phyloP scores from a whole-genome alignment of 140 eudicot species.

The Ambrosia hybrid region DNA sequence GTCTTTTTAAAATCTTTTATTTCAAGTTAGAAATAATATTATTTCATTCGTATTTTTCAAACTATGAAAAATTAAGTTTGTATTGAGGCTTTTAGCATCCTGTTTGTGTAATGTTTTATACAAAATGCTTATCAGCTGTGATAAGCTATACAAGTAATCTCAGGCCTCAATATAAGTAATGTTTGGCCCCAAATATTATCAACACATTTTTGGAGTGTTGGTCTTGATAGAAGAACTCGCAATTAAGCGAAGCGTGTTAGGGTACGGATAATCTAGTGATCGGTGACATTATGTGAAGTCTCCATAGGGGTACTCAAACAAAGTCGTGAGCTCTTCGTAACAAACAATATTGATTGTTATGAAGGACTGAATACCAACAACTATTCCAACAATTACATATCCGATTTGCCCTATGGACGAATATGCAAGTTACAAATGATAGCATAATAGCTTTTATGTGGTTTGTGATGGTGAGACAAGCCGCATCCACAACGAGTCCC shows the following conservation, averaged over 20 bases:
- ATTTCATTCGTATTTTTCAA: background rate
- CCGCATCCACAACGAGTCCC: background rate
- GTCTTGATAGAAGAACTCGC: too few species aligned
- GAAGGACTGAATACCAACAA: too few species aligned
- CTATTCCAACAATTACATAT: too few species aligned
- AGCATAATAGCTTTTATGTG: too few species aligned
- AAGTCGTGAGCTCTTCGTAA: background rate
- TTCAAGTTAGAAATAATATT: too few species aligned
- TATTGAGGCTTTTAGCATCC: background rate
- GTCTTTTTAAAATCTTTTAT: background rate
- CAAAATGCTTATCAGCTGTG: background rate
- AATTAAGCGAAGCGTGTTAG: too few species aligned
- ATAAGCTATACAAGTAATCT: too few species aligned
- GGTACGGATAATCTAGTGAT: background rate
- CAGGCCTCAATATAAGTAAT: too few species aligned
- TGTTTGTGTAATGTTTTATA: background rate
- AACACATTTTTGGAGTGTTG: background rate
- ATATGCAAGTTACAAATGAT: background rate
- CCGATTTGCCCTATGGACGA: too few species aligned
- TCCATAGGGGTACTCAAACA: background rate
- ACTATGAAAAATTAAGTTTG: background rate
- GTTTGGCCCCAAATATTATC: background rate
- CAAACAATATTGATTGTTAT: background rate
- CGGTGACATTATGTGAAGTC: background rate
- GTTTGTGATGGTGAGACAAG: background rate